Evolutionary conservation across 768 basidiomycete genomes (phyloP).

Genomic region (Suillus hirtellus): DNA sequence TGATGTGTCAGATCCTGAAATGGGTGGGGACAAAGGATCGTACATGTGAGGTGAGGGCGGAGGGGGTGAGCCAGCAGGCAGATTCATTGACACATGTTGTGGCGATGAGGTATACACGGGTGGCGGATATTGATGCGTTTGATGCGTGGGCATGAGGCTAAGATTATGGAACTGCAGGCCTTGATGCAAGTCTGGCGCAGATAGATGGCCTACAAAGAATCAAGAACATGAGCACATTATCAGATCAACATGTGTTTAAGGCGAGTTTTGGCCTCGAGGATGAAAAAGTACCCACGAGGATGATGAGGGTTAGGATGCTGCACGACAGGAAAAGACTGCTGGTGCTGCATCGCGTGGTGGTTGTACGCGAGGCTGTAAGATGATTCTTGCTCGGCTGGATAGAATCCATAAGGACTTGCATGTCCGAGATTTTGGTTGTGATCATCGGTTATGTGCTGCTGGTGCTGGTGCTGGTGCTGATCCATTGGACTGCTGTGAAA

Average conservation of each 20-base stretch:
- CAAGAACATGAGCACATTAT: constrained; percentile 50
- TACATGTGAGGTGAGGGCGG: constrained; percentile 79
- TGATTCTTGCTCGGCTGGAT: constrained; percentile 54
- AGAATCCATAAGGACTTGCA: constrained; percentile 49
- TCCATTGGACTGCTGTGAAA: constrained; percentile 48
- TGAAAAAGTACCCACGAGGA: constrained; percentile 65
- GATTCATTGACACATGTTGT: constrained; percentile 69
- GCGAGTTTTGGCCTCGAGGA: constrained; percentile 40
- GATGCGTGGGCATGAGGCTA: constrained; percentile 67
- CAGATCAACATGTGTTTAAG: constrained; percentile 65
- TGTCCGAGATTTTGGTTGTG: constrained; percentile 42
- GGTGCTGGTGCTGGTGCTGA: constrained; percentile 38
- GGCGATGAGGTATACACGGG: constrained; percentile 60
- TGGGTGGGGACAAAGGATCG: constrained; percentile 81
- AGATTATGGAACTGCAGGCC: constrained; percentile 61
- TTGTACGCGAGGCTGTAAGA: constrained; percentile 55
- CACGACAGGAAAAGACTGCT: constrained; percentile 56
- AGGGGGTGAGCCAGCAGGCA: constrained; percentile 68
- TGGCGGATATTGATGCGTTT: constrained; percentile 63
- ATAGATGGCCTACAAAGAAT: constrained; percentile 60
- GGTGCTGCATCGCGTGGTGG: constrained; percentile 49
- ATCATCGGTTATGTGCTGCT: constrained; percentile 51
- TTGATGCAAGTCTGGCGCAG: constrained; percentile 68
- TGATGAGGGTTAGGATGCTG: constrained; percentile 60
- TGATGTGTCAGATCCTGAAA: constrained; percentile 89